A percentile compares a stretch with the other conserved stretches of the same genome.
Evolutionary conservation across 2,329 filamentous ascomycete species (phyloP).

Genomic region (Aspergillus aculeatinus): DNA sequence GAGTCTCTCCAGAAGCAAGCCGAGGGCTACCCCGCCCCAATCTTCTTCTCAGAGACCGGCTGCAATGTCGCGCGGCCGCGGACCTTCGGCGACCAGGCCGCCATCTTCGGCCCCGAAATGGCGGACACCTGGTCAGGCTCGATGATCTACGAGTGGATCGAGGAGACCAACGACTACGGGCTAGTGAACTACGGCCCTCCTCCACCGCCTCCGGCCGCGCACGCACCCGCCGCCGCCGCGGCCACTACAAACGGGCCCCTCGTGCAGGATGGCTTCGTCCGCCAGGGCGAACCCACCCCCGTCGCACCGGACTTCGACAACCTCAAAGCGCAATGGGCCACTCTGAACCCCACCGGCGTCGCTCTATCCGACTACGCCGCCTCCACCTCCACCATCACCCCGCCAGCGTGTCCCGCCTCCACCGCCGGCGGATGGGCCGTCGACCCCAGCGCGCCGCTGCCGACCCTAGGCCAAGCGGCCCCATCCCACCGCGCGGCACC

Average conservation of each 20-base stretch:
- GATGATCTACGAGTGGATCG: slow-evolving; percentile 88
- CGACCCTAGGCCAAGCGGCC: slow-evolving; percentile 60
- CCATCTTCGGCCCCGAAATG: slow-evolving; percentile 77
- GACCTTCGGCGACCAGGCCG: slow-evolving; percentile 62
- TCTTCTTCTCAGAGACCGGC: slow-evolving; percentile 87
- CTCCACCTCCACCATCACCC: slow-evolving; percentile 58
- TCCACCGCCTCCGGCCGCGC: slow-evolving; percentile 41
- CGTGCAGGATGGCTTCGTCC: slow-evolving; percentile 65
- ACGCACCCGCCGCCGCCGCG: slow-evolving; percentile 52
- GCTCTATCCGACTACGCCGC: slow-evolving; percentile 65
- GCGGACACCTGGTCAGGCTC: slow-evolving; percentile 67
- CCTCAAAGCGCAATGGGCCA: slow-evolving; percentile 73
- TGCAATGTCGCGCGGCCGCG: slow-evolving; percentile 61
- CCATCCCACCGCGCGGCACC: slow-evolving; percentile 15
- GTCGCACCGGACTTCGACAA: slow-evolving; percentile 75
- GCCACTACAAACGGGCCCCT: slow-evolving; percentile 42
- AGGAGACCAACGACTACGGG: slow-evolving; percentile 80
- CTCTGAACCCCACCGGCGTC: slow-evolving; percentile 67
- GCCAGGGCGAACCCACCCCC: slow-evolving; percentile 71
- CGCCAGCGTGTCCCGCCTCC: slow-evolving; percentile 68
- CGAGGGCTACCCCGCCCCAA: slow-evolving; percentile 72
- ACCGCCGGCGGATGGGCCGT: slow-evolving; percentile 72
- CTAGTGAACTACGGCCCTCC: slow-evolving; percentile 70
- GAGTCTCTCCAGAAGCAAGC: slow-evolving; percentile 65
- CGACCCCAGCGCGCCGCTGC: slow-evolving; percentile 66